Evolutionary conservation across 1,284 basidiomycete species (phyloP).

Genomic region (Rhodotorula sp.): DNA sequence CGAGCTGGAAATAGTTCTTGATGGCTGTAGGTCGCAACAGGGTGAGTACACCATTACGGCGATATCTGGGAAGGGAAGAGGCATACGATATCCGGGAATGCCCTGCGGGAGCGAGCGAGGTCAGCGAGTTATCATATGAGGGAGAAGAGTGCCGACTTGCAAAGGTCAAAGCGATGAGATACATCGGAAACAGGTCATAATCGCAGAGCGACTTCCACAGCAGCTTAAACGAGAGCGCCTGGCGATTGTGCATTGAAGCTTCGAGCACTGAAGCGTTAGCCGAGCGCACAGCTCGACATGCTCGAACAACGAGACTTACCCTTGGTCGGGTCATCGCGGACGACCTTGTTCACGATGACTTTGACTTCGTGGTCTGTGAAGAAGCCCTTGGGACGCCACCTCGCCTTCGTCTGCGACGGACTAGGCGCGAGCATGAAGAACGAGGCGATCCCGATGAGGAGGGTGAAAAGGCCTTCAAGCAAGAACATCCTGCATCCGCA

Average conservation of each 20-base stretch:
- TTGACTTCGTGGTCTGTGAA: slow-evolving; percentile 55
- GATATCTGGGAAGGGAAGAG: too few species aligned
- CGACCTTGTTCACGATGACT: slow-evolving; percentile 55
- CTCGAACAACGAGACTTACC: not conserved
- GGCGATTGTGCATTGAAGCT: slow-evolving; percentile 54
- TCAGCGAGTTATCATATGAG: too few species aligned
- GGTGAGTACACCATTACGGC: not conserved
- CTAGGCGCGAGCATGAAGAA: slow-evolving; percentile 47
- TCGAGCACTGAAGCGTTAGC: too few species aligned
- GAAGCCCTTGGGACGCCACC: slow-evolving; percentile 50
- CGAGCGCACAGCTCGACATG: too few species aligned
- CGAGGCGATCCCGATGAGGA: slow-evolving; percentile 47
- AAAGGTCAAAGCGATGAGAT: slow-evolving; percentile 15
- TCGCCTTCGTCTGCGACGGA: slow-evolving; percentile 50
- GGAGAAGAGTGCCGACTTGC: not conserved
- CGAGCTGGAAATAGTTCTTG: slow-evolving; percentile 19
- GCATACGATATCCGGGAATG: not conserved
- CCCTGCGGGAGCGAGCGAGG: not conserved
- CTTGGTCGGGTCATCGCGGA: slow-evolving; percentile 55
- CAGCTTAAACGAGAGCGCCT: slow-evolving; percentile 43
- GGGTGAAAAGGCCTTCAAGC: slow-evolving; percentile 22
- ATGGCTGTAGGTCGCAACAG: not conserved
- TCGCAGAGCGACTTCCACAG: slow-evolving; percentile 49
- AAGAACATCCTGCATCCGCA: slow-evolving; percentile 28
- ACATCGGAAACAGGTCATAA: slow-evolving; percentile 48